Evolutionary conservation across 148 eudicot species (phyloP), one percentile per base, ranked within the genome.

Genomic region (Dianthus caryophyllus): DNA sequence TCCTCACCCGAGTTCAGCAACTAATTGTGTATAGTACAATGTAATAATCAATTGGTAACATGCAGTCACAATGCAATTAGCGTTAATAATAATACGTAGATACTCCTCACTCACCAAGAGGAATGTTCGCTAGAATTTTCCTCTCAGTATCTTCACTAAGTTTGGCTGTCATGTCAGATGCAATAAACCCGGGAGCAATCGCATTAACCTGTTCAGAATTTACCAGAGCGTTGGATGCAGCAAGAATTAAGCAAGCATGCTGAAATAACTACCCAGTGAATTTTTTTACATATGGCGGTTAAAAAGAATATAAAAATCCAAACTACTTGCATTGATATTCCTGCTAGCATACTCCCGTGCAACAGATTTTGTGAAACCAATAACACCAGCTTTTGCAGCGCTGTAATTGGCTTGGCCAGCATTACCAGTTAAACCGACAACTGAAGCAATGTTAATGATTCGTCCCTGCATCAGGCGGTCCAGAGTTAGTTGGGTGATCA

Each of bases 361-460:
- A 50, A 87, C 96, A 55, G 84, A 71, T 79, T 89, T 92, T n/a
- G 96, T 89, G 57, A 92, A 77, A 57, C 94, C n/a, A n/a, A 92
- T 87, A 12, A 91, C 96, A 49, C 98, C 98, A 20, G 96, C 96
- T 81, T 92, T 92, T 65, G 96, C 98, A 73, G 96, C 96, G 84
- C 96, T 85, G 65, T 92, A 92, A 74, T 89, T 92, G 55, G 94
- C 96, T 81, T 92, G 98, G 64, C 96, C 96, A 73, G 72, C 81
- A 78, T 92, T 92, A 71, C 98, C 98, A 76, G 80, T 73, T 52
- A 89, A 80, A 75, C 94, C 98, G 66, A 87, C 92, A 48, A 91
- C 88, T 38, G 97, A 91, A 48, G 97, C 83, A 53, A 91, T 82
- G 75, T 88, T 91, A 55, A 88, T 88, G 13, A 91, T 88, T 76